Percentiles rank a stretch among this genome's conserved stretches.
Evolutionary conservation across 2,329 filamentous ascomycete genomes (phyloP).

Genomic region (Orbilia ellipsospora): DNA sequence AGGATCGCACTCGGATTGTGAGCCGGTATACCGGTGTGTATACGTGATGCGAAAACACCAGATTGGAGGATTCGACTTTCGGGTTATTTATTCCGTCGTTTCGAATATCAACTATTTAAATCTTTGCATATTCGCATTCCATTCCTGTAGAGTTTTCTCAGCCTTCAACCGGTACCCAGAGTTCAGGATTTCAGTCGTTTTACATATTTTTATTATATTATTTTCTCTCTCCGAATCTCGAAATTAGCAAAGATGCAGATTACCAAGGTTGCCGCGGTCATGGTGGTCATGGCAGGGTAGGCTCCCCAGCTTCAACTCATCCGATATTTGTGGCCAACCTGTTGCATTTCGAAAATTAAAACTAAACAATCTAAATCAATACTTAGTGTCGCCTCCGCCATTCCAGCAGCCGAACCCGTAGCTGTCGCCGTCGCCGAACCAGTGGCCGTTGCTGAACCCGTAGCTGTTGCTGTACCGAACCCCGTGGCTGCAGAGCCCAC

Average conservation of each 20-base stretch:
- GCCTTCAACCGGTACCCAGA: too few species aligned
- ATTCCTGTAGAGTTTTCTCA: too few species aligned
- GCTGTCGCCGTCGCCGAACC: neutral
- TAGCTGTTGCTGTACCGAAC: neutral
- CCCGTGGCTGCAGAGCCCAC: neutral
- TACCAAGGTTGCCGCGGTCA: neutral
- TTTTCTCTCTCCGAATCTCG: too few species aligned
- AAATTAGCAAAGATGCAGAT: conserved; percentile 4
- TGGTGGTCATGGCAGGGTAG: neutral
- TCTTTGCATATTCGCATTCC: too few species aligned
- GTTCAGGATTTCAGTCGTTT: too few species aligned
- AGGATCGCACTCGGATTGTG: too few species aligned
- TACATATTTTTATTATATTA: too few species aligned
- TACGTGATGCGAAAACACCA: too few species aligned
- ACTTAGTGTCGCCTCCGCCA: neutral
- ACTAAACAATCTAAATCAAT: neutral
- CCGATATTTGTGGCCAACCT: neutral
- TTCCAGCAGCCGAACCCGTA: neutral
- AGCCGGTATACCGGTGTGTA: too few species aligned
- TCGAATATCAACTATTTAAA: too few species aligned
- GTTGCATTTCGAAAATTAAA: neutral
- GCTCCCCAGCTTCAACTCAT: neutral
- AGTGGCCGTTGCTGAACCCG: neutral
- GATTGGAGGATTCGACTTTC: too few species aligned
- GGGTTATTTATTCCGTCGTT: too few species aligned